Evolutionary conservation across 495 filamentous ascomycete species (phyloP), one percentile per base, ranked within the genome.

Genomic region (Xylaria curta): DNA sequence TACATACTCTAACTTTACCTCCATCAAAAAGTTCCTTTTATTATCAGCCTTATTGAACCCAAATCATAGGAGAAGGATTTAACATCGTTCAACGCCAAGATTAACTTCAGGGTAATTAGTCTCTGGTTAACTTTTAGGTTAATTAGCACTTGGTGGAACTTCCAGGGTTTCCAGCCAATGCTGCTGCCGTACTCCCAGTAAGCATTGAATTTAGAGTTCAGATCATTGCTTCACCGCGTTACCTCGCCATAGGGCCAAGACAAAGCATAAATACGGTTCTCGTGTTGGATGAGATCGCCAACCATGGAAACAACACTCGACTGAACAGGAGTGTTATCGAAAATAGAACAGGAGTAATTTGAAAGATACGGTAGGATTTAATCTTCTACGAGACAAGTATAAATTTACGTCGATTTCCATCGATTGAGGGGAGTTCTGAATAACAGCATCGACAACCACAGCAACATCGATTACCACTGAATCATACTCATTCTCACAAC

Each of bases 211-310:
- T 49, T 17, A 31, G n/a, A 12, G 9, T 40, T 26, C 47, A 44
- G 65, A 67, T 67, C 49, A 56, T 67, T 67, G 28, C 65, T 36
- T n/a, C 42, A 67, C 13, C 28, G 7, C 28, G n/a, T 10, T n/a
- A n/a, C 8, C 62, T 17, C 46, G 31, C 63, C 28, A 21, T 28
- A 51, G 19, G 31, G 65, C 65, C 65, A 67, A 67, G 49, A 67
- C 21, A 26, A 21, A 36, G 12, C 44, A 46, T 0, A 66, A 66
- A 15, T 12, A 21, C 6, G 33, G n/a, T 51, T 46, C 46, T 66
- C 63, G 46, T 65, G 42, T 51, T 66, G 3, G n/a, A 51, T 53
- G 42, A 31, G 24, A 46, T 12, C 38, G 24, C 24, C 31, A 31
- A 54, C 21, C 31, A 28, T 53, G 8, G 44, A 21, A 53, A 12